Evolutionary conservation across 495 filamentous ascomycete genomes (phyloP).

Genomic region (Friedmanniomyces endolithicus): DNA sequence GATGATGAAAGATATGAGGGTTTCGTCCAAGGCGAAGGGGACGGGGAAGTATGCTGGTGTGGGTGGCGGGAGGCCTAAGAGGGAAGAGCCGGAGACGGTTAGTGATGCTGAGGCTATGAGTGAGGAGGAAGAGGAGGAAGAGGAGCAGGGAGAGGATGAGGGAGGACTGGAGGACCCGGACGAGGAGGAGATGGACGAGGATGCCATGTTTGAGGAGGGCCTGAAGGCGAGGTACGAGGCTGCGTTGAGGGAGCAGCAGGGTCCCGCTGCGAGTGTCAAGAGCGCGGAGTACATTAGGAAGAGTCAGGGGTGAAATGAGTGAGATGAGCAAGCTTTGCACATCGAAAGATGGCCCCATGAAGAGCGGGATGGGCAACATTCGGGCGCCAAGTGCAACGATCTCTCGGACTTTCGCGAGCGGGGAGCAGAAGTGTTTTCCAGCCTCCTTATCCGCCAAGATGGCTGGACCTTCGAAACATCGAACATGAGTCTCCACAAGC

Average conservation of each 20-base stretch:
- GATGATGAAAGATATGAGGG: constrained; percentile 89
- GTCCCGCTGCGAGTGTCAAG: constrained; percentile 4
- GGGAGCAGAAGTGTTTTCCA: no score
- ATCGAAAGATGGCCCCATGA: no score
- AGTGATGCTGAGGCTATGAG: constrained; percentile 50
- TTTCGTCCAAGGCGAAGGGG: constrained; percentile 39
- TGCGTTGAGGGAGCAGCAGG: constrained; percentile 2
- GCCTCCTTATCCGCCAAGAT: no score
- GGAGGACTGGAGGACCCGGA: constrained; percentile 23
- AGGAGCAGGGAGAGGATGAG: constrained; percentile 32
- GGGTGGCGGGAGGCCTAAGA: constrained; percentile 10
- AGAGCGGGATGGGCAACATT: no score
- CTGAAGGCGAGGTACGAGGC: constrained; percentile 46
- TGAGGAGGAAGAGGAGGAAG: constrained; percentile 38
- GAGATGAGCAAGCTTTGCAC: neutral
- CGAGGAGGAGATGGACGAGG: constrained; percentile 33
- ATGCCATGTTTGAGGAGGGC: constrained; percentile 28
- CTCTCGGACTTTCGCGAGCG: no score
- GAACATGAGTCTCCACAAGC: no score
- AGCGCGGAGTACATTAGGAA: constrained; percentile 6
- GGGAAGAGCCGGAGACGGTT: constrained; percentile 40
- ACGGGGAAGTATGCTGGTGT: constrained; percentile 17
- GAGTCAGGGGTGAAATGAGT: constrained; percentile 1
- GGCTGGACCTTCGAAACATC: no score
- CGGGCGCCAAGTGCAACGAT: no score